Evolutionary conservation across 805 yeast species (phyloP).

Genomic region (Yarrowia divulgata): DNA sequence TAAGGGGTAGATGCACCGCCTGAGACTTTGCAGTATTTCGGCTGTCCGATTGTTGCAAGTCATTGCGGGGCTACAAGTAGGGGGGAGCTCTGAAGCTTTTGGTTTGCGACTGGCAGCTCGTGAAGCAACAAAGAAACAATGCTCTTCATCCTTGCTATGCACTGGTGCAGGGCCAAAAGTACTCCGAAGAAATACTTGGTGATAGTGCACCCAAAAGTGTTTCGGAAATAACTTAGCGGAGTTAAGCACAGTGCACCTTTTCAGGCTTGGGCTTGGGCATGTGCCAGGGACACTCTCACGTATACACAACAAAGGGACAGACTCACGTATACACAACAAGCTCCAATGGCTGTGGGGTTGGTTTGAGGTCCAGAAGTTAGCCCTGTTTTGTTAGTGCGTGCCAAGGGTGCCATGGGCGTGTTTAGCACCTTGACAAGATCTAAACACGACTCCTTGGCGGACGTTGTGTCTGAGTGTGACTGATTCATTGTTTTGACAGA

Average conservation of each 20-base stretch:
- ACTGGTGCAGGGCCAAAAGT: not conserved
- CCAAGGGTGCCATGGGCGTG: not conserved
- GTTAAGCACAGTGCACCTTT: conserved; percentile 11
- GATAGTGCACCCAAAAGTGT: not conserved
- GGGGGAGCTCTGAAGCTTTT: too few relatives aligned
- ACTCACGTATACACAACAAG: not conserved
- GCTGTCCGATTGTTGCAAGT: not conserved
- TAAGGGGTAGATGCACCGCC: conserved; percentile 18
- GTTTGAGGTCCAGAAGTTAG: too few relatives aligned
- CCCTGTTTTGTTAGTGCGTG: not conserved
- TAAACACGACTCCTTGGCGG: not conserved
- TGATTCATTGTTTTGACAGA: too few relatives aligned
- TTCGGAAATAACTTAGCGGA: conserved; percentile 1
- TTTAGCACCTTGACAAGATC: not conserved
- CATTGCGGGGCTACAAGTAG: too few relatives aligned
- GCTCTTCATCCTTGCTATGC: not conserved
- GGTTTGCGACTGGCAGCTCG: too few relatives aligned
- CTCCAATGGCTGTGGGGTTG: conserved; percentile 14
- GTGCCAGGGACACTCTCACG: conserved; percentile 15
- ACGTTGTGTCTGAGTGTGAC: not conserved
- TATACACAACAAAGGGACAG: too few relatives aligned
- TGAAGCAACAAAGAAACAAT: too few relatives aligned
- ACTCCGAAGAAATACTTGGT: not conserved
- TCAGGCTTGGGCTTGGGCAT: not conserved
- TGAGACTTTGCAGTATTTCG: conserved; percentile 6